Evolutionary conservation across 202 grass and related monocot species (phyloP).

Genomic region (Eragrostis tef): DNA sequence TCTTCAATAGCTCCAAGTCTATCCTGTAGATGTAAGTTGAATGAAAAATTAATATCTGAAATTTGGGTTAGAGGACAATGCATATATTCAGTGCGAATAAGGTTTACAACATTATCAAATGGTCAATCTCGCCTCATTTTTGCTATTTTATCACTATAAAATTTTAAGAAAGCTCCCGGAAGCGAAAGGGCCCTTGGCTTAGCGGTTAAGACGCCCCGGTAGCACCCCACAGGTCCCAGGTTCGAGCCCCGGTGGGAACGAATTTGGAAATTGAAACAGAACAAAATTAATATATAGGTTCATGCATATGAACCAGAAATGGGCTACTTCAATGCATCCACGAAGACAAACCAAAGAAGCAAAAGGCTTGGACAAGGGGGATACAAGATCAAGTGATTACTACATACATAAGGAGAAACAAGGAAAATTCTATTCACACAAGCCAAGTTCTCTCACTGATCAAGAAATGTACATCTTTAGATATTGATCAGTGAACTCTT

Average conservation of each 20-base stretch:
- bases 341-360: not conserved
- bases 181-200: too few relatives aligned
- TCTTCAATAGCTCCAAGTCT: constrained; percentile 91
- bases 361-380: not conserved
- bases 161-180: too few relatives aligned
- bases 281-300: not conserved
- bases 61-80: constrained; percentile 3
- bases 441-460: not conserved
- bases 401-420: not conserved
- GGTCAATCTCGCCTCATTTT: not conserved
- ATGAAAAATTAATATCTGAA: constrained; percentile 33
- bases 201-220: too few relatives aligned
- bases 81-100: not conserved
- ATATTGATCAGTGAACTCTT: not conserved
- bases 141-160: not conserved
- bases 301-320: not conserved
- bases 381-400: constrained; percentile 14
- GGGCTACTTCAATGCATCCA: not conserved
- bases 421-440: not conserved
- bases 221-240: too few relatives aligned
- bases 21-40: constrained; percentile 60
- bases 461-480: not conserved
- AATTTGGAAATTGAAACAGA: constrained; percentile 16
- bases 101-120: not conserved
- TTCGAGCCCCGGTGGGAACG: too few relatives aligned